These are phyloP conservation scores for Suillus subluteus DNA, from an alignment of 768 basidiomycete species.

Conservation along the genomic window DNA sequence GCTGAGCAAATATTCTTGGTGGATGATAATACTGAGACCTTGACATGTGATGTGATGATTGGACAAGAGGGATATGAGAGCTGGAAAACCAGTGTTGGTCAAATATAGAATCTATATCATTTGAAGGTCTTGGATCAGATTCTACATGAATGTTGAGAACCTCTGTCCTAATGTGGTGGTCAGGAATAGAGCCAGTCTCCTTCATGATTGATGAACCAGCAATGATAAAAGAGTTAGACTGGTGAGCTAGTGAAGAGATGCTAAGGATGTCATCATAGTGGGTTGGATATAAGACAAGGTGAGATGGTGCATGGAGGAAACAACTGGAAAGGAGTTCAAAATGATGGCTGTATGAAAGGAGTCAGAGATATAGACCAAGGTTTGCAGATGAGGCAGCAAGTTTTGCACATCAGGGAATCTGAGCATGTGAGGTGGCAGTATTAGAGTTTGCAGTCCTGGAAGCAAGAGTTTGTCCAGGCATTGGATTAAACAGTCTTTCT, in stretches of 20 bases:
- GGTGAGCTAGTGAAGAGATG: not conserved
- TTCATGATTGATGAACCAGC: not conserved
- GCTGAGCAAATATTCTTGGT: not conserved
- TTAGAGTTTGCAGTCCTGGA: not conserved
- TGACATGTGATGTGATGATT: too few species aligned
- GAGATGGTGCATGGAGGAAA: not conserved
- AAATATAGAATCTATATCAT: not conserved
- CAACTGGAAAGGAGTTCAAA: not conserved
- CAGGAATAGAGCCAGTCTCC: too few species aligned
- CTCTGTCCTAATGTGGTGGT: not conserved
- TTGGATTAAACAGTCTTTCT: not conserved
- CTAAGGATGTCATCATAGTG: not conserved
- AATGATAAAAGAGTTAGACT: not conserved
- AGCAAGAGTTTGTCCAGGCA: not conserved
- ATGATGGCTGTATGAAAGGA: not conserved
- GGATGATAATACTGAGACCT: not conserved
- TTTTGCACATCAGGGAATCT: rapidly evolving
- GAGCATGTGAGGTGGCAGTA: not conserved
- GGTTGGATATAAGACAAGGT: not conserved
- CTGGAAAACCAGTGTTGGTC: not conserved
- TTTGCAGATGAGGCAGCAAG: not conserved
- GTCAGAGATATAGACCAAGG: not conserved
- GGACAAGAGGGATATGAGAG: too few species aligned
- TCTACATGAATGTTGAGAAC: not conserved
- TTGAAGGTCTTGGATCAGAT: not conserved